These are phyloP conservation scores for Stentor roeselii DNA, from an alignment of 73 alveolate genomes.

Conservation along the genomic window DNA sequence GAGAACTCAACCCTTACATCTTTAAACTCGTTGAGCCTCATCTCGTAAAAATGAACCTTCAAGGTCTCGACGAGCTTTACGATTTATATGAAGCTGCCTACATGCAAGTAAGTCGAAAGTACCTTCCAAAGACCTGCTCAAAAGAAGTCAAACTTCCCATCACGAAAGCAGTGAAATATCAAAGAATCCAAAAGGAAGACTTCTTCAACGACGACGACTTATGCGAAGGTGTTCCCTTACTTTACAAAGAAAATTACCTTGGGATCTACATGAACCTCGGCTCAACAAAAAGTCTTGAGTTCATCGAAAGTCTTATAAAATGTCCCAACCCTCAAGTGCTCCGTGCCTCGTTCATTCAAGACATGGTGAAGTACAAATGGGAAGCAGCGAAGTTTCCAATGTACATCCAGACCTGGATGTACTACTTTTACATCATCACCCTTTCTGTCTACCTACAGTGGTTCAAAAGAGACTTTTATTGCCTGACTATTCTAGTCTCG, in stretches of 20 bases:
- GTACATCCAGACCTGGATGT: not conserved
- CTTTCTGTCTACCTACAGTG: not conserved
- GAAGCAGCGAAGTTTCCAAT: conserved; percentile 18
- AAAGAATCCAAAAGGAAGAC: not conserved
- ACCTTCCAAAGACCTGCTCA: not conserved
- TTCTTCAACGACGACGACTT: conserved; percentile 12
- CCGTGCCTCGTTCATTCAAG: not conserved
- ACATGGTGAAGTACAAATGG: conserved; percentile 10
- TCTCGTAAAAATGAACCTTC: not conserved
- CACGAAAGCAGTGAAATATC: not conserved
- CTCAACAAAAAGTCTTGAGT: conserved; percentile 3
- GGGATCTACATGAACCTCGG: not conserved
- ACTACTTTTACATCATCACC: not conserved
- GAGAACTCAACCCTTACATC: not conserved
- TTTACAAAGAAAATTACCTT: not conserved
- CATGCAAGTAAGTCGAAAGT: not conserved
- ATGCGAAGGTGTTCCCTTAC: not conserved
- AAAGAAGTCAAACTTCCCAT: not conserved
- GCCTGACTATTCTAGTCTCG: not conserved
- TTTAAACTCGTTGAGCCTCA: not conserved
- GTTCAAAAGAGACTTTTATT: not conserved
- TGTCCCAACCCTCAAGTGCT: not conserved
- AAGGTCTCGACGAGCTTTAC: not conserved
- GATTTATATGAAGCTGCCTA: conserved; percentile 12
- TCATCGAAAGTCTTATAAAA: not conserved